These are phyloP conservation scores for Orychophragmus violaceus DNA, from an alignment of 345 rosid species.

Conservation along the genomic window DNA sequence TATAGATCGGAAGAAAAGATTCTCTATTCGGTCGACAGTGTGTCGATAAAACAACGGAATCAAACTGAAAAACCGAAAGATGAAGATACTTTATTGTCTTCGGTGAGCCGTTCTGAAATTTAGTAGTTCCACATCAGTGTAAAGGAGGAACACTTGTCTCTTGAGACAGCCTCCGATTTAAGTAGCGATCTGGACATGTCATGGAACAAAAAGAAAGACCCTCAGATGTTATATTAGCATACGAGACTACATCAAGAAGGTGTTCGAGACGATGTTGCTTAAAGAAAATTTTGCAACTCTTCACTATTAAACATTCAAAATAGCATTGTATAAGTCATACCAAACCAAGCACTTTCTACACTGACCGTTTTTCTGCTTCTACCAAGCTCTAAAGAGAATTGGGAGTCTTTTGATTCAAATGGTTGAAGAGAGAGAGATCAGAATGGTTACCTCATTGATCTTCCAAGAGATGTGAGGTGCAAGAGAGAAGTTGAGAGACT, in stretches of 20 bases:
- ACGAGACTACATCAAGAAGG: not conserved
- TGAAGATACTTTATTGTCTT: not conserved
- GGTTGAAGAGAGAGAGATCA: not conserved
- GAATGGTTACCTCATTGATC: conserved; percentile 38
- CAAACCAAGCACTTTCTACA: not conserved
- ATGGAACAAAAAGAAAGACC: not conserved
- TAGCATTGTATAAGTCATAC: not conserved
- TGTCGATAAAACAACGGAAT: not conserved
- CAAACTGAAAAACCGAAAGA: not conserved
- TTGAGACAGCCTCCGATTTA: not conserved
- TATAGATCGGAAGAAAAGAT: not conserved
- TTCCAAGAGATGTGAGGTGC: conserved; percentile 64
- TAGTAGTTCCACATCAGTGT: not conserved
- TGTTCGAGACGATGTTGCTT: not conserved
- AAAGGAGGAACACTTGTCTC: not conserved
- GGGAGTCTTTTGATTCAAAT: not conserved
- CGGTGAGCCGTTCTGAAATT: not conserved
- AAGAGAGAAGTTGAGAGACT: conserved; percentile 65
- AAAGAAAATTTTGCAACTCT: not conserved
- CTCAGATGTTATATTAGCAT: not conserved
- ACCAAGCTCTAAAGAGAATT: not conserved
- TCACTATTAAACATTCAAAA: not conserved
- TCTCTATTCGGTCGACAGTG: not conserved
- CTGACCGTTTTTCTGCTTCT: not conserved
- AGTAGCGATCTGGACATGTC: conserved; percentile 5